phyloP scores from a whole-genome alignment of 2,329 filamentous ascomycete genomes.

The Neopestalotiopsis clavispora region DNA sequence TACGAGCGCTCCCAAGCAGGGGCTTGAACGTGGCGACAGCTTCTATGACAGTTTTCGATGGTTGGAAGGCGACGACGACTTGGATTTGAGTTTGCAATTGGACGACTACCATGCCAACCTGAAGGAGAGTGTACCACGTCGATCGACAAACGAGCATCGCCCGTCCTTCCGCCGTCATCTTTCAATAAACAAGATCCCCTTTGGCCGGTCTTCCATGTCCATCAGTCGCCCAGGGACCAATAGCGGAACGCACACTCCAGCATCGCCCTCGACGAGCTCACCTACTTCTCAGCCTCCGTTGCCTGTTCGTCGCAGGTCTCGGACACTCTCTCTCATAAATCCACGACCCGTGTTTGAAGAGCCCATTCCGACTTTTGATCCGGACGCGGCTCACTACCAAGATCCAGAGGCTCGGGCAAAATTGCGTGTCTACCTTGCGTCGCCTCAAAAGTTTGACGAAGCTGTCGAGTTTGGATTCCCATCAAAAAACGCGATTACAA shows the following conservation, averaged over 20 bases:
- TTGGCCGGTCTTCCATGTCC: constrained; percentile 60
- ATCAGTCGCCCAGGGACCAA: constrained; percentile 52
- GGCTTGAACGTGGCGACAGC: constrained; percentile 47
- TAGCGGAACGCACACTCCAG: constrained; percentile 40
- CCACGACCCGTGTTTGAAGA: constrained; percentile 50
- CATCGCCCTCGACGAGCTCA: constrained; percentile 32
- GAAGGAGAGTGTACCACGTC: constrained; percentile 52
- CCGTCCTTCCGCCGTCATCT: constrained; percentile 73
- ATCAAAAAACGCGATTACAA: constrained; percentile 52
- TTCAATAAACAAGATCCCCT: constrained; percentile 71
- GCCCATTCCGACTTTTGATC: constrained; percentile 64
- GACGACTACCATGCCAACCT: constrained; percentile 74
- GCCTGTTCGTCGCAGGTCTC: constrained; percentile 57
- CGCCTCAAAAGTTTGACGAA: constrained; percentile 94
- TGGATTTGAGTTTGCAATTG: constrained; percentile 69
- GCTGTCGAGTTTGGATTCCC: constrained; percentile 94
- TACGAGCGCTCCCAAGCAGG: constrained; percentile 27
- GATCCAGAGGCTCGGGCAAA: constrained; percentile 89
- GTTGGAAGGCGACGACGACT: constrained; percentile 74
- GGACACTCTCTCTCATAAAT: constrained; percentile 59
- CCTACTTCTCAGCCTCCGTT: constrained; percentile 27
- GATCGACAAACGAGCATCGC: constrained; percentile 48
- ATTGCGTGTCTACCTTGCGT: constrained; percentile 83
- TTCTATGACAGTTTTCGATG: constrained; percentile 73
- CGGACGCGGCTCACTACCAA: constrained; percentile 81